These are phyloP conservation scores for Thraustochytrium sp. DNA, from an alignment of 352 stramenopile species.

Conservation along the genomic window DNA sequence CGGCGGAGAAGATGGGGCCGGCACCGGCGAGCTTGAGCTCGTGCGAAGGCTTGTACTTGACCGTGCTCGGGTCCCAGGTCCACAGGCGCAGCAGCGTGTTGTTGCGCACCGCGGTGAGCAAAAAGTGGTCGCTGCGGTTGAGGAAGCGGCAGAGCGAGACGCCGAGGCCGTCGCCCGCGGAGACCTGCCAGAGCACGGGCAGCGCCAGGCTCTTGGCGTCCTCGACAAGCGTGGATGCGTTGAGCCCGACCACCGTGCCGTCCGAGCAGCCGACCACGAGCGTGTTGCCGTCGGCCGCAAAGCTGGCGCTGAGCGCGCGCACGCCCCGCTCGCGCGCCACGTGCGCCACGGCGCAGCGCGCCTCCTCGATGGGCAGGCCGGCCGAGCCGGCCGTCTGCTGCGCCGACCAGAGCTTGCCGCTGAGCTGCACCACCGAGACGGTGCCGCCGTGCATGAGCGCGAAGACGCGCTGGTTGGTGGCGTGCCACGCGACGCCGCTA, in stretches of 20 bases:
- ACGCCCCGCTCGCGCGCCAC: neutral
- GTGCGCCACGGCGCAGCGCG: neutral
- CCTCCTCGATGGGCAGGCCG: neutral
- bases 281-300: neutral
- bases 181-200: neutral
- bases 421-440: neutral
- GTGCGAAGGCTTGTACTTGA: neutral
- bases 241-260: neutral
- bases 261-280: neutral
- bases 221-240: slow-evolving; percentile 7
- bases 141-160: neutral
- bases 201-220: neutral
- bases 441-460: neutral
- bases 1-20: neutral
- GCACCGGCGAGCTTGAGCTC: neutral
- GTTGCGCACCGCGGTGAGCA: neutral
- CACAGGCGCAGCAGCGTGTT: neutral
- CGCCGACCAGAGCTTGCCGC: neutral
- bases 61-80: neutral
- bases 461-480: neutral
- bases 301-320: neutral
- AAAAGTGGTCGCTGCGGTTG: neutral
- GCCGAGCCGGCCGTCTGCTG: neutral
- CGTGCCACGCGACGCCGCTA: neutral
- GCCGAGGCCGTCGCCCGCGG: neutral